A percentile compares a stretch with the other conserved stretches of the same genome.
Conservation (phyloP, 179 eudicot species). For the Vitellaria paradoxa region DNA sequence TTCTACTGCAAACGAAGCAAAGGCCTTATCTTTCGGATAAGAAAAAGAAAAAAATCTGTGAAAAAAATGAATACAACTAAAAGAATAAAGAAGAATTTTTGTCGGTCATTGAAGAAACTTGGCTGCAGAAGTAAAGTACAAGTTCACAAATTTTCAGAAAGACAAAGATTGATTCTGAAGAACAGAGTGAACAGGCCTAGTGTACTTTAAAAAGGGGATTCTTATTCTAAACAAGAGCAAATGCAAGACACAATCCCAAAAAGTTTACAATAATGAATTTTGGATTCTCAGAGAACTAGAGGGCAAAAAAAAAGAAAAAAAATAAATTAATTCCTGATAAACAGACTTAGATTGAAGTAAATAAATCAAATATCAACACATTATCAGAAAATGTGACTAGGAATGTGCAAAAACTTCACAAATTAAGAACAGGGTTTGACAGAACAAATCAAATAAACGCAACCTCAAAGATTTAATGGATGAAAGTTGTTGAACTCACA, state of each 20-base stretch:
- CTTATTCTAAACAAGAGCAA: constrained; percentile 33
- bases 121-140: constrained; percentile 13
- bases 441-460: not conserved
- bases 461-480: not conserved
- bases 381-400: not conserved
- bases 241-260: not conserved
- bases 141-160: constrained; percentile 12
- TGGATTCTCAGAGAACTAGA: constrained; percentile 8
- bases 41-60: not conserved
- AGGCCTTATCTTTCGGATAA: too few relatives aligned
- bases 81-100: constrained; percentile 9
- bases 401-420: not conserved
- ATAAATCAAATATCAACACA: too few relatives aligned
- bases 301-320: not conserved
- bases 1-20: too few relatives aligned
- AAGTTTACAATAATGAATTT: constrained; percentile 6
- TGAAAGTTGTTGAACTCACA: constrained; percentile 44
- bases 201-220: constrained; percentile 13
- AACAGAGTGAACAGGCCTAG: constrained; percentile 11
- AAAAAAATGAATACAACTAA: not conserved
- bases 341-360: too few relatives aligned
- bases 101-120: constrained; percentile 12
- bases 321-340: not conserved
- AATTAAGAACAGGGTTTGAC: not conserved
- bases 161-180: constrained; percentile 13